phyloP scores from a whole-genome alignment of 2,329 filamentous ascomycete genomes.

The Hymenoscyphus linearis region DNA sequence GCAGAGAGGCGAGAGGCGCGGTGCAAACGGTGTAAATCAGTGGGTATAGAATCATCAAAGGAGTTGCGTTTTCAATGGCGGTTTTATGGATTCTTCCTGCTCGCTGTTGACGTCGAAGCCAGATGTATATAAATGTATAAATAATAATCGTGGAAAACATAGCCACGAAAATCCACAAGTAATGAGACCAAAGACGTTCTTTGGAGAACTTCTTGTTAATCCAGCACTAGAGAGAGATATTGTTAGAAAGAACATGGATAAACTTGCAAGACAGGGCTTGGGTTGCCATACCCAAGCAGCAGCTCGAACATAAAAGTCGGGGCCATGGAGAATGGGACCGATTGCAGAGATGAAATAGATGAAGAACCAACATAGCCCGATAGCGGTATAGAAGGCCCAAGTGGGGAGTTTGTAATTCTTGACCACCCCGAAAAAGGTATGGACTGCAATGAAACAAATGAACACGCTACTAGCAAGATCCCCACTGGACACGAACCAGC shows the following conservation, averaged over 20 bases:
- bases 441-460: slow-evolving; percentile 58
- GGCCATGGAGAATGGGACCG: slow-evolving; percentile 34
- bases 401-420: slow-evolving; percentile 47
- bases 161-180: slow-evolving; percentile 56
- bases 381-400: slow-evolving; percentile 42
- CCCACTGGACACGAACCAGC: slow-evolving; percentile 63
- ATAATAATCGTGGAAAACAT: slow-evolving; percentile 45
- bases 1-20: slow-evolving; percentile 57
- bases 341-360: slow-evolving; percentile 52
- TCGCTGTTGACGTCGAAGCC: slow-evolving; percentile 13
- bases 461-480: slow-evolving; percentile 63
- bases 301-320: slow-evolving; percentile 56
- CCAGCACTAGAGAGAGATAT: slow-evolving; percentile 48
- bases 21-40: slow-evolving; percentile 66
- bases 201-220: slow-evolving; percentile 49
- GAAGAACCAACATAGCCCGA: slow-evolving; percentile 52
- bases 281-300: slow-evolving; percentile 53
- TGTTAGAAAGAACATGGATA: neutral
- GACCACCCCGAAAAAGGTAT: slow-evolving; percentile 61
- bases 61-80: slow-evolving; percentile 21
- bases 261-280: neutral
- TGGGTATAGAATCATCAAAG: slow-evolving; percentile 61
- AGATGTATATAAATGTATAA: slow-evolving; percentile 36
- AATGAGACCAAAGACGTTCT: slow-evolving; percentile 56
- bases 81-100: neutral